phyloP scores from a whole-genome alignment of 768 basidiomycete genomes.

The Chalciporus sphaerocephalus region DNA sequence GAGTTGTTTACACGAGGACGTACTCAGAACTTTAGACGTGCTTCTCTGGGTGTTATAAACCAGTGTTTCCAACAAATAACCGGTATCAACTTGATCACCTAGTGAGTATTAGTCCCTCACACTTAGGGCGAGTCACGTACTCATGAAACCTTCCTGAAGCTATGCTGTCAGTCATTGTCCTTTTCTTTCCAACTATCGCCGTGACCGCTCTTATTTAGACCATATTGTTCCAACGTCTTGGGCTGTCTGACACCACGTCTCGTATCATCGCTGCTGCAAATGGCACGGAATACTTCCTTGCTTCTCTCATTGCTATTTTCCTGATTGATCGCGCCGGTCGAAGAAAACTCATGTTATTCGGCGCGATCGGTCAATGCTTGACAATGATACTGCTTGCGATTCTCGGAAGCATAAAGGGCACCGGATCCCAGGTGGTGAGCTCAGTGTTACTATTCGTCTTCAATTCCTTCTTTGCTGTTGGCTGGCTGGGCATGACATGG shows the following conservation, averaged over 20 bases:
- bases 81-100: slow-evolving; percentile 64
- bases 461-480: slow-evolving; percentile 66
- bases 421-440: slow-evolving; percentile 47
- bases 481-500: slow-evolving; percentile 72
- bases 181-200: background rate
- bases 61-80: slow-evolving; percentile 71
- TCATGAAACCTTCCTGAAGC: slow-evolving; percentile 14
- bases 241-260: slow-evolving; percentile 52
- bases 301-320: slow-evolving; percentile 66
- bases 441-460: slow-evolving; percentile 62
- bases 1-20: slow-evolving; percentile 55
- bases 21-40: slow-evolving; percentile 58
- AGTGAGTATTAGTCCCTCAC: slow-evolving; percentile 37
- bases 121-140: background rate
- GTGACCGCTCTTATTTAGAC: slow-evolving; percentile 31
- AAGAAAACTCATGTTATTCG: slow-evolving; percentile 66
- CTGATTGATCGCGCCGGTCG: slow-evolving; percentile 72
- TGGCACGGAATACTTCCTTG: slow-evolving; percentile 68
- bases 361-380: slow-evolving; percentile 54
- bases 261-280: slow-evolving; percentile 64
- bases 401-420: slow-evolving; percentile 48
- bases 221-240: slow-evolving; percentile 54
- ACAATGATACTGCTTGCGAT: slow-evolving; percentile 60
- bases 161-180: slow-evolving; percentile 26
- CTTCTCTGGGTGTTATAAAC: slow-evolving; percentile 49